These are phyloP conservation scores for Clavaria fumosa DNA, from an alignment of 768 basidiomycete genomes.

Conservation along the genomic window DNA sequence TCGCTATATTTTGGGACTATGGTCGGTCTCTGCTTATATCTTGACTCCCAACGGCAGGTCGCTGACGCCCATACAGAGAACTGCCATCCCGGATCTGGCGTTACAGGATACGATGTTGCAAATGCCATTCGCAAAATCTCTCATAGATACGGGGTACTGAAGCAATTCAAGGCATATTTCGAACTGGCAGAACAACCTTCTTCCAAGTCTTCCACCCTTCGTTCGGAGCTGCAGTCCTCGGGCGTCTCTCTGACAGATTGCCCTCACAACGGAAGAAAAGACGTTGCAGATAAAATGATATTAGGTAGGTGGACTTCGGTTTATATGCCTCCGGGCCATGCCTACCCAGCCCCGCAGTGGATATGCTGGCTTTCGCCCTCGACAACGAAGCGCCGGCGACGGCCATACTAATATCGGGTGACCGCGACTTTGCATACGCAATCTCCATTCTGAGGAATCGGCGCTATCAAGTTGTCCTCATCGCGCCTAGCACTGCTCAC, in stretches of 20 bases:
- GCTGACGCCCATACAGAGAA: conserved; percentile 21
- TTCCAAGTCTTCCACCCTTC: conserved; percentile 21
- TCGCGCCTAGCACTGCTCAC: conserved; percentile 28
- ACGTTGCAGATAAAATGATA: conserved; percentile 38
- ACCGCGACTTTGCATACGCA: conserved; percentile 54
- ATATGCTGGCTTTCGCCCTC: conserved; percentile 52
- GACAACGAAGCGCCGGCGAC: conserved; percentile 40
- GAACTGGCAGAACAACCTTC: conserved; percentile 25
- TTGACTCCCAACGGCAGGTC: not conserved
- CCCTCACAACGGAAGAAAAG: conserved; percentile 22
- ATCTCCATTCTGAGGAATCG: conserved; percentile 40
- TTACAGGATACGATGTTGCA: conserved; percentile 29
- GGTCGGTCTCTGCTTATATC: conserved; percentile 11
- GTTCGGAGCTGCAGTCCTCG: conserved; percentile 32
- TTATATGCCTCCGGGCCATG: not conserved
- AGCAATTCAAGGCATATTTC: conserved; percentile 41
- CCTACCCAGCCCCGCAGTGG: conserved; percentile 25
- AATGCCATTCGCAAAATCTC: conserved; percentile 31
- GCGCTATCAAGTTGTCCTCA: conserved; percentile 34
- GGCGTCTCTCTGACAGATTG: conserved; percentile 30
- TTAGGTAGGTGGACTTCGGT: conserved; percentile 22
- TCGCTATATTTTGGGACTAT: conserved; percentile 32
- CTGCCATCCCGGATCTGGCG: conserved; percentile 24
- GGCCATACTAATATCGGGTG: conserved; percentile 47
- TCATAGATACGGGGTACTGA: conserved; percentile 34